Conservation (phyloP, 2,329 filamentous ascomycete genomes). For the Fusarium redolens region DNA sequence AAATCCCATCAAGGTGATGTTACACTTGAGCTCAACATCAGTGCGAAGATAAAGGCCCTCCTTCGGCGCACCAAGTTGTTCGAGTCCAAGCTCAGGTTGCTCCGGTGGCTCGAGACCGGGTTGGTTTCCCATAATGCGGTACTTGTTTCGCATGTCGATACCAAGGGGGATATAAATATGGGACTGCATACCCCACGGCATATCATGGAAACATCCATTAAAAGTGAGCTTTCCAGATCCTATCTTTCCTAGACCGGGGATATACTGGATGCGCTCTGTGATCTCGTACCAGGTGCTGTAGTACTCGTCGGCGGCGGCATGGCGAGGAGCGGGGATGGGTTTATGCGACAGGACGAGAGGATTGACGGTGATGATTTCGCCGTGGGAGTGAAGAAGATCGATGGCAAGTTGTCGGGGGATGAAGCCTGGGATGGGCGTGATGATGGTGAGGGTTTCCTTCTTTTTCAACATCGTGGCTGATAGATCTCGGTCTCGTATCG, state of each 20-base stretch:
- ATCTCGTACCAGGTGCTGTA: conserved; percentile 82
- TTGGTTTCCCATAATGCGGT: conserved; percentile 76
- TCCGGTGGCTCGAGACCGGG: conserved; percentile 72
- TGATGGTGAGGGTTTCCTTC: conserved; percentile 74
- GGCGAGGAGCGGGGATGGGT: conserved; percentile 73
- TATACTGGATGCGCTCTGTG: conserved; percentile 73
- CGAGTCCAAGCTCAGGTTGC: conserved; percentile 69
- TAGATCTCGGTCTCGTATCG: conserved; percentile 1
- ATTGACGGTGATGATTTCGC: conserved; percentile 77
- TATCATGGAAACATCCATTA: conserved; percentile 78
- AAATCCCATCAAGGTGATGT: conserved; percentile 71
- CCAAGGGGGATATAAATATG: conserved; percentile 77
- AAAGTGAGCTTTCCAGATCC: conserved; percentile 75
- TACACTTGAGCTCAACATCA: conserved; percentile 78
- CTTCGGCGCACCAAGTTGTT: conserved; percentile 67
- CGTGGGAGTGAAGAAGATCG: conserved; percentile 77
- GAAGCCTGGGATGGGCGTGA: conserved; percentile 76
- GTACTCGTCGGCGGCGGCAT: conserved; percentile 76
- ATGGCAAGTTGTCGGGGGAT: conserved; percentile 78
- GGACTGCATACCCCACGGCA: conserved; percentile 77
- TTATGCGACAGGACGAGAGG: conserved; percentile 74
- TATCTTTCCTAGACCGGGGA: conserved; percentile 73
- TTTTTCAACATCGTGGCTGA: conserved; percentile 64
- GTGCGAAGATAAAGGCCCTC: conserved; percentile 76
- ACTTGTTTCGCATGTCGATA: conserved; percentile 75